phyloP scores from a whole-genome alignment of 208 protist genomes.

The Borovskyia barvae region DNA sequence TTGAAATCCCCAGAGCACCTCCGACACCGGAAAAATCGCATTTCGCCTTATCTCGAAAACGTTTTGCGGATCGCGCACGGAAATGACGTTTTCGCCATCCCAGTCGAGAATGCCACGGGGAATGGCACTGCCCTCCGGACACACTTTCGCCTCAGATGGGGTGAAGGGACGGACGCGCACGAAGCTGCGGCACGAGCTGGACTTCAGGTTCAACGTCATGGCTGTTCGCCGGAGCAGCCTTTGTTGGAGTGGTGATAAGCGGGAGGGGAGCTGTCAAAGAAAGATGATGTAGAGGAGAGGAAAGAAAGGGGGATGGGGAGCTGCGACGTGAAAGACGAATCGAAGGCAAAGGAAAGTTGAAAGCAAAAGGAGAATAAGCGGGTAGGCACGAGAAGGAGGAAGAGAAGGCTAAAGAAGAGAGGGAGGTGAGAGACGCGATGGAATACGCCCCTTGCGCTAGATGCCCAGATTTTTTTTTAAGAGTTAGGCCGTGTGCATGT shows the following conservation, averaged over 20 bases:
- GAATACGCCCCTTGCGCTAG: no score
- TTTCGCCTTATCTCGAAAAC: conserved; percentile 65
- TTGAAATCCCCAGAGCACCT: conserved; percentile 75
- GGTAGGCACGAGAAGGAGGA: neutral
- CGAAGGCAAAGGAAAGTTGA: neutral
- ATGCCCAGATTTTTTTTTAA: neutral
- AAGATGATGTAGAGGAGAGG: conserved; percentile 6
- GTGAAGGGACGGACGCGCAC: conserved; percentile 82
- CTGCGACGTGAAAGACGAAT: neutral
- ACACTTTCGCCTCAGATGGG: conserved; percentile 56
- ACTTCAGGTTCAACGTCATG: conserved; percentile 23
- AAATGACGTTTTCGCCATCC: conserved; percentile 53
- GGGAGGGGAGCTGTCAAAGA: neutral
- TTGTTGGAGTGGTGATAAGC: no score
- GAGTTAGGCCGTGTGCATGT: no score
- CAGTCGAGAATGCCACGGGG: conserved; percentile 65
- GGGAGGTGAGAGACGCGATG: neutral
- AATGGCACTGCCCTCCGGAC: conserved; percentile 61
- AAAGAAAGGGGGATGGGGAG: neutral
- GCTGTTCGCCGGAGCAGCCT: no score
- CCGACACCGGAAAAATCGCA: conserved; percentile 46
- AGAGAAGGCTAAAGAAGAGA: neutral
- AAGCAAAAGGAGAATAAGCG: neutral
- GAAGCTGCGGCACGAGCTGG: conserved; percentile 40
- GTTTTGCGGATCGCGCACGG: conserved; percentile 66